Evolutionary conservation across 805 yeast genomes (phyloP).

Genomic region (Candida ovalis): DNA sequence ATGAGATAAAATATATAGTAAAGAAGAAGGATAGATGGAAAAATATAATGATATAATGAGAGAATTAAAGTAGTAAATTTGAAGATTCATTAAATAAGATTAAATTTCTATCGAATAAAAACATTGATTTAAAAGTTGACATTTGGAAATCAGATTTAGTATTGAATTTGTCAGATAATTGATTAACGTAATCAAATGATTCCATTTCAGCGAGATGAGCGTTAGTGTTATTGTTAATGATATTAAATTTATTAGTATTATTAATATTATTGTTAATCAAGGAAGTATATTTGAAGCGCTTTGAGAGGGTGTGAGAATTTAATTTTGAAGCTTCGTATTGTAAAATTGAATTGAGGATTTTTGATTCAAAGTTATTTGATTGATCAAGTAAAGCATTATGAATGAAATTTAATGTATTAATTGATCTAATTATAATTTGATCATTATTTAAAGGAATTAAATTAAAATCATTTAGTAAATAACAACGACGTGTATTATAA

Average conservation of each 20-base stretch:
- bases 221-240: background rate
- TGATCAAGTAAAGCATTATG: conserved; percentile 20
- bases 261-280: background rate
- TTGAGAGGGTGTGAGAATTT: background rate
- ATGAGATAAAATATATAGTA: too few species aligned
- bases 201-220: too few species aligned
- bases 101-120: conserved; percentile 20
- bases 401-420: conserved; percentile 25
- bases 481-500: conserved; percentile 14
- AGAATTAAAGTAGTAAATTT: conserved; percentile 10
- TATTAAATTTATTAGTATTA: too few species aligned
- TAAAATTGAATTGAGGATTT: conserved; percentile 16
- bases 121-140: conserved; percentile 7
- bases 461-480: conserved; percentile 1
- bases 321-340: conserved; percentile 17
- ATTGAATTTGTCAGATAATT: background rate
- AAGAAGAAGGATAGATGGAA: too few species aligned
- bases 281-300: conserved; percentile 4
- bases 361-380: conserved; percentile 8
- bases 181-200: conserved; percentile 13
- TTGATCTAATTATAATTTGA: conserved; percentile 13
- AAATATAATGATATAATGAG: background rate
- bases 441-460: conserved; percentile 5
- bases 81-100: conserved; percentile 20
- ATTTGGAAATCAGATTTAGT: conserved; percentile 2